Evolutionary conservation across 129 eudicot genomes (phyloP), one percentile per base, ranked within the genome.

Genomic region (Saussurea involucrata): DNA sequence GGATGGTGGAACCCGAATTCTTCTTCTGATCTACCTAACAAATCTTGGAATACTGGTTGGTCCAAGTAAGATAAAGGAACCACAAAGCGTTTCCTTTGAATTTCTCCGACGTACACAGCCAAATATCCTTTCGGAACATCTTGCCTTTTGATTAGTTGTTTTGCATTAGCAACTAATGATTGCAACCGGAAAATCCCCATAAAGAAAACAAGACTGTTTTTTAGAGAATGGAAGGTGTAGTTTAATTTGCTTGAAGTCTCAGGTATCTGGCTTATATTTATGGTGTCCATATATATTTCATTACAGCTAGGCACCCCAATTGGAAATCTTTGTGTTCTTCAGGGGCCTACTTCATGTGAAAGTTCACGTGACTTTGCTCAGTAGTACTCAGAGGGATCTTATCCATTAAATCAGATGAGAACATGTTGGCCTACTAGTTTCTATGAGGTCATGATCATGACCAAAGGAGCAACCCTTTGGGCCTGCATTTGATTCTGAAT

Each of bases 91-190:
- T 80, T 87, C 75, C 65, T 86, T 44, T 82, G 66, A 13, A 33
- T 8, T 20, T 88, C 86, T 74, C 94, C 89, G 0, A 89, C 89
- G 29, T 89, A 89, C 18, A 89, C 88, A 12, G 87, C 82, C 60
- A 86, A 42, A 70, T 89, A 80, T 12, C 89, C 90, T 76, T 82
- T 88, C 13, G 89, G 89, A 11, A 85, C 89, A 33, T 79, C 75
- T 71, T 67, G 65, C 32, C 69, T 36, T 67, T 60, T 83, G 20
- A 77, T 72, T 17, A 53, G 8, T 4, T 53, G 61, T n/a, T 53
- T 53, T n/a, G 61, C 61, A 53, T 53, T 53, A 53, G 61, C 8
- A 53, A 53, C 61, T 53, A 53, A 4, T 5, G 61, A 53, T 6
- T 53, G 61, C 24, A n/a, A 53, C 61, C 61, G 22, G 8, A 53